Evolutionary conservation across 2,329 filamentous ascomycete genomes (phyloP).

Genomic region (Nectriaceae sp.): DNA sequence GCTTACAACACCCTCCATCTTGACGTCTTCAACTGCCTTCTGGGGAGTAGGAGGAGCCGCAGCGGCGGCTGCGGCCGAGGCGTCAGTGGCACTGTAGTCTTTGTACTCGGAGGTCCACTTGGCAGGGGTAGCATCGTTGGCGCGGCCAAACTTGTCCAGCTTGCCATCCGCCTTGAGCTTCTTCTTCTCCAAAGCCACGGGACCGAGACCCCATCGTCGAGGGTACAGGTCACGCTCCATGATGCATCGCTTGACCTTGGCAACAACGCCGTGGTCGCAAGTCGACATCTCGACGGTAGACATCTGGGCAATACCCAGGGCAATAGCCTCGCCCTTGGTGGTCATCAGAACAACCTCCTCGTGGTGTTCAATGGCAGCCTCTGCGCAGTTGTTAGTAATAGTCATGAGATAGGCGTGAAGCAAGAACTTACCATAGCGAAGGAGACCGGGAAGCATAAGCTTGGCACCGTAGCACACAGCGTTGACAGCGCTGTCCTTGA

Average conservation of each 20-base stretch:
- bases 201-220: slow-evolving; percentile 92
- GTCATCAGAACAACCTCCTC: slow-evolving; percentile 99
- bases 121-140: slow-evolving; percentile 90
- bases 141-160: slow-evolving; percentile 93
- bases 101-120: slow-evolving; percentile 94
- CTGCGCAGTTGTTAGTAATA: slow-evolving; percentile 46
- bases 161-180: slow-evolving; percentile 98
- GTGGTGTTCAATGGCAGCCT: slow-evolving; percentile 87
- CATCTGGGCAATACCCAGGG: slow-evolving; percentile 95
- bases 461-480: slow-evolving; percentile 98
- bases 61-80: slow-evolving; percentile 44
- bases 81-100: slow-evolving; percentile 71
- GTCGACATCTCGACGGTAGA: slow-evolving; percentile 95
- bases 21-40: slow-evolving; percentile 39
- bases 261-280: slow-evolving; percentile 96
- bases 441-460: slow-evolving; percentile 94
- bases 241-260: slow-evolving; percentile 99
- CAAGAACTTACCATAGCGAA: slow-evolving; percentile 74
- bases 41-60: slow-evolving; percentile 42
- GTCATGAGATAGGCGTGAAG: slow-evolving; percentile 5
- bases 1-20: slow-evolving; percentile 37
- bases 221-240: slow-evolving; percentile 99
- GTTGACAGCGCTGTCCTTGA: slow-evolving; percentile 84
- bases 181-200: slow-evolving; percentile 96
- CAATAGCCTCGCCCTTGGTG: slow-evolving; percentile 98